Evolutionary conservation across 345 rosid species (phyloP), one percentile per base, ranked within the genome.

Genomic region (Bruguiera gymnorhiza): DNA sequence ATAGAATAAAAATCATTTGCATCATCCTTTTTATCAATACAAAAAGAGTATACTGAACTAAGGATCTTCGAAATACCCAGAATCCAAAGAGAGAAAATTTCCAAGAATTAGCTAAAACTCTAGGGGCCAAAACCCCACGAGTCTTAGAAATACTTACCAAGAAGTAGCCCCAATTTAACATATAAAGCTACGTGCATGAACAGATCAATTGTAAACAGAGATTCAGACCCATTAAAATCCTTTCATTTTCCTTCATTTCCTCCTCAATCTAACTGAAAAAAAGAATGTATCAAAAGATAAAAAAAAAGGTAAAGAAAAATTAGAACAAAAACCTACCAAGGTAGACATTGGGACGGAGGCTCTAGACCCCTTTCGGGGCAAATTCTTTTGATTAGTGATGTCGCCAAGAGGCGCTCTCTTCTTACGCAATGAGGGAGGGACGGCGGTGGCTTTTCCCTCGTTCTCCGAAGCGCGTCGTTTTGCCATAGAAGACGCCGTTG

Each of bases 351-450:
- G 68, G 62, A 73, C 67, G 2, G 82, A 76, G 82, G 73, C 58
- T 73, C 82, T 84, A 1, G 84, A 76, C 6, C 54, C 80, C 63
- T 67, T 74, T 15, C 53, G 80, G 60, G 74, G 20, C 39, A 52
- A 70, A 21, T 72, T 87, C 76, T 78, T 90, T 16, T 81, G 86
- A 75, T 90, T 93, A 2, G 93, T 84, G 68, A 93, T 78, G 68
- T 93, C 89, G 62, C 83, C 71, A 29, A 93, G 91, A 18, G 97
- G 96, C 20, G 88, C 87, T 75, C 97, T 83, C 82, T 86, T 87
- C 86, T 86, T 89, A 54, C 83, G 74, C 85, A 68, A 71, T 52
- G 77, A 82, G 23, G 87, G 71, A 24, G 78, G 75, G 50, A 74
- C 68, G 19, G 78, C 74, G 37, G 75, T 63, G 43, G 69, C 69